phyloP scores from a whole-genome alignment of 2,329 filamentous ascomycete species.

The Xylaria sp. region DNA sequence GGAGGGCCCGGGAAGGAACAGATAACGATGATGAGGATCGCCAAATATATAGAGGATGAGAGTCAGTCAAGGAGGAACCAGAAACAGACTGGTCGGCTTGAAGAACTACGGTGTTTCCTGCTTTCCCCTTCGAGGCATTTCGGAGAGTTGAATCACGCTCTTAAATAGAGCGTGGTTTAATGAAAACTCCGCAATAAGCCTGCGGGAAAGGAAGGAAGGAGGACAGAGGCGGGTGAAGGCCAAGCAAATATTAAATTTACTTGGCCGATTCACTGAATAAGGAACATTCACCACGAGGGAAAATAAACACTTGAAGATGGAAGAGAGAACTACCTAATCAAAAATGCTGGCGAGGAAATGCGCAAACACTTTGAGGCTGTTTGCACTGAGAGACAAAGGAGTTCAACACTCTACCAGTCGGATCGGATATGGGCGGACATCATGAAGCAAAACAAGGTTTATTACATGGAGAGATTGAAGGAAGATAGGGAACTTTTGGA shows the following conservation, averaged over 20 bases:
- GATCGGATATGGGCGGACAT: not conserved
- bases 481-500: not conserved
- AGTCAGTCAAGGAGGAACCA: not conserved
- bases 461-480: not conserved
- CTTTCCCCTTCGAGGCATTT: not conserved
- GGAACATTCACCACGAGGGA: not conserved
- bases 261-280: not conserved
- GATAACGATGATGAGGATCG: not conserved
- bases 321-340: not conserved
- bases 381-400: not conserved
- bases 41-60: not conserved
- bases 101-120: slow-evolving; percentile 2
- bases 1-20: not conserved
- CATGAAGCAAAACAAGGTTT: not conserved
- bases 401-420: not conserved
- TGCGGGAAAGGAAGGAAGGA: not conserved
- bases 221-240: not conserved
- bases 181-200: not conserved
- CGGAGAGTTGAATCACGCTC: not conserved
- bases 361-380: not conserved
- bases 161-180: not conserved
- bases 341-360: not conserved
- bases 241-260: not conserved
- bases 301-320: not conserved
- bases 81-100: not conserved